These are phyloP conservation scores for Epichloe baconii DNA, from an alignment of 2,329 filamentous ascomycete genomes.

Conservation along the genomic window DNA sequence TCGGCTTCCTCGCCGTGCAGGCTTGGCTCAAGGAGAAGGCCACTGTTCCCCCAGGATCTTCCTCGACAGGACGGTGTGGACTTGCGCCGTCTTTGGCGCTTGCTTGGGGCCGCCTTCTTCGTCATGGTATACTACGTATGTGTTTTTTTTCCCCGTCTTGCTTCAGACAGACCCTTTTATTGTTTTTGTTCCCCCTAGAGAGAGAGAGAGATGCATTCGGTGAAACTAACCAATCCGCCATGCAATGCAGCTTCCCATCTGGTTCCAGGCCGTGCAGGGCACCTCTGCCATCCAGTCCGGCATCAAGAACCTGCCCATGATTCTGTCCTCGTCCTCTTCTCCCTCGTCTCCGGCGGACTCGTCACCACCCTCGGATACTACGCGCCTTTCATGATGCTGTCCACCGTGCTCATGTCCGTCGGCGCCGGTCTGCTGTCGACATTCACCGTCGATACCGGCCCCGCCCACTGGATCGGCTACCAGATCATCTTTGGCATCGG, in stretches of 20 bases:
- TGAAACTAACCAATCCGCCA: slow-evolving; percentile 15
- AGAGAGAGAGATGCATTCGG: too few relatives aligned
- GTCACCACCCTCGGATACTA: slow-evolving; percentile 27
- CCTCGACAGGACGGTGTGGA: slow-evolving; percentile 14
- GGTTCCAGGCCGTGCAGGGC: slow-evolving; percentile 35
- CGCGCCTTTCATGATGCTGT: slow-evolving; percentile 24
- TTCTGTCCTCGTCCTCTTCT: slow-evolving; percentile 16
- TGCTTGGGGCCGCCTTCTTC: slow-evolving; percentile 9
- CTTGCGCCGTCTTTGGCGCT: slow-evolving; percentile 13
- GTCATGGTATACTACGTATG: slow-evolving; percentile 9
- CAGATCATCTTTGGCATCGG: slow-evolving; percentile 29
- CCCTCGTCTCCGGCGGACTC: slow-evolving; percentile 15
- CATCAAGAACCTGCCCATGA: slow-evolving; percentile 16
- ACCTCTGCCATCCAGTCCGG: slow-evolving; percentile 16
- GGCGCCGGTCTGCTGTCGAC: slow-evolving; percentile 31
- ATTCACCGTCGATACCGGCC: slow-evolving; percentile 10
- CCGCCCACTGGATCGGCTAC: slow-evolving; percentile 17
- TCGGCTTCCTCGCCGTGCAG: slow-evolving; percentile 22
- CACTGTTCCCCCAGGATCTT: slow-evolving; percentile 6
- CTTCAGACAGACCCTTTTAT: slow-evolving; percentile 10
- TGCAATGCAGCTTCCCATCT: slow-evolving; percentile 18
- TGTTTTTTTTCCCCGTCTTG: background rate
- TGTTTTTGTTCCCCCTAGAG: slow-evolving; percentile 13
- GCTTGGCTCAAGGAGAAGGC: slow-evolving; percentile 14
- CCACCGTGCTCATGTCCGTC: slow-evolving; percentile 18